Evolutionary conservation across 164 flowering plant species (phyloP), one percentile per base, ranked within the genome.

Genomic region (Nymphaea colorata): DNA sequence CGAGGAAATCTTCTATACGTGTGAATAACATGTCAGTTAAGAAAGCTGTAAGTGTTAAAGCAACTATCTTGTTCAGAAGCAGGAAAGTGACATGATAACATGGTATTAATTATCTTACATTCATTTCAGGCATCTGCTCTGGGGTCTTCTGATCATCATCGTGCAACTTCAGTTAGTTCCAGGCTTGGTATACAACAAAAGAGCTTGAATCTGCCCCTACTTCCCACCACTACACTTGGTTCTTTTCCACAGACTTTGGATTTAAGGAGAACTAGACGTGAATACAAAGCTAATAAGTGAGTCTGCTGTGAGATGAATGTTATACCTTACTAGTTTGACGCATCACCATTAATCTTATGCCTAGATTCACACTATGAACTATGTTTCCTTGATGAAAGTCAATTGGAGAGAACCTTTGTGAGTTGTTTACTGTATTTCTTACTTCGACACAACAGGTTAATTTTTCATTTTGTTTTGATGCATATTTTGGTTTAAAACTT

Each of bases 211-310:
- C 96, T 93, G 73, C 98, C 98, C 43, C 71, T 87, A 59, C 97
- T 93, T 63, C 98, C 97, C 3, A 93, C 98, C 60, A 93, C 98
- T 64, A 93, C 98, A 59, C 90, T 89, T 81, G 96, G 98, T 15
- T 93, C 98, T 64, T 93, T 93, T 86, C 98, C 98, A 61, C 98
- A 93, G 73, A 93, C 98, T 45, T 67, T 84, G 47, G 96, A 93
- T 17, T 86, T 93, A 11, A 83, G 98, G 70, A 88, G 90, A 74
- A 90, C 86, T 10, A 91, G 96, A 42, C 90, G 96, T 71, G 96
- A 93, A 69, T 93, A 79, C 88, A 93, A 93, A 81, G 93, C 96
- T 61, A 90, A 93, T 67, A 93, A 90, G 98, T 90, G 69, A 80
- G 89, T 69, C 12, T 14, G 36, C 36, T 25, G 36, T 25, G 36